Base-by-base conservation (phyloP, 768 basidiomycete genomes). In the Russula olivacea region DNA sequence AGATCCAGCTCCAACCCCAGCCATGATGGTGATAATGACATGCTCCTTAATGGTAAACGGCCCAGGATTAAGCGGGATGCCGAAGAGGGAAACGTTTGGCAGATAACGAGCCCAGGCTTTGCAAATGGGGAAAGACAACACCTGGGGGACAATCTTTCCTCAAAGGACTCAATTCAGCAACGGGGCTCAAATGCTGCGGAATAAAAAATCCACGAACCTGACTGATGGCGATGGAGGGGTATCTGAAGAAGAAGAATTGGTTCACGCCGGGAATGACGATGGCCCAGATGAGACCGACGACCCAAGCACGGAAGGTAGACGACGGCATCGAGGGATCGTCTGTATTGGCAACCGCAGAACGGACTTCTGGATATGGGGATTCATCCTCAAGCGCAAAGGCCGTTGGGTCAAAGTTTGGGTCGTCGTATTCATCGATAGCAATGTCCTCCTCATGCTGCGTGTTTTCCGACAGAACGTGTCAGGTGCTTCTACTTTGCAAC, bases 11-110 rank as follows among this genome's bases (percentile, higher is more conserved):
- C 74, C 76, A 36, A 78, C 74, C 43, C 69, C 72, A 14, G 77
- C 76, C 77, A 78, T 77, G 55, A 79, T 77, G 19, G 69, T 75
- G 62, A 79, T 76, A 55, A 81, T 68, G 36, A 85, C 84, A 74
- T 86, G 85, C 71, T 89, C 89, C 74, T 91, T 91, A 70, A 89
- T 82, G 1, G 80, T 80, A 76, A 88, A 91, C 1, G 82, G 85
- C 23, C 89, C 89, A 14, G 85, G 85, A 68, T 87, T 87, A 47
- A 87, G 67, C 2, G 76, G 68, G 9, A 78, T 32, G 6, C 84
- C 84, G 50, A 85, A 78, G 21, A 86, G 71, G 56, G 74, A 80
- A 71, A 80, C 71, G 61, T 80, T 77, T 12, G 85, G 85, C 14
- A 87, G 34, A 34, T 80, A 64, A 25, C 75, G 73, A 8, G 84